Evolutionary conservation across 2,329 filamentous ascomycete genomes (phyloP), one percentile per base, ranked within the genome.

Genomic region (Lojkania enalia): DNA sequence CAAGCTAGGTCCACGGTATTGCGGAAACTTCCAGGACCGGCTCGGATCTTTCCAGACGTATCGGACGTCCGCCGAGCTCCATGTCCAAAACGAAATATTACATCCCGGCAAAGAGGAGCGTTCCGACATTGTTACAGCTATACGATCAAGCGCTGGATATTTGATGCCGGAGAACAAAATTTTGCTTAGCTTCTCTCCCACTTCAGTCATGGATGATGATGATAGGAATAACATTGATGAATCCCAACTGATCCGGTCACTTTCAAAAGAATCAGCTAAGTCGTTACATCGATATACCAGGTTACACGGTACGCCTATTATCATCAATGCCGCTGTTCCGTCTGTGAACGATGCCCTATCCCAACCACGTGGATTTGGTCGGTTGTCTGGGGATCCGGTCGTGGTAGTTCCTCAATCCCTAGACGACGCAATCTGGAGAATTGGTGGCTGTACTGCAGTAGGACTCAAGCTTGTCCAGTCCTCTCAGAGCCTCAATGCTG

Each of bases 31-130:
- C 58, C 94, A 99, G 70, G 94, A 99, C 63, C 94, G 90, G 57
- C 79, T 99, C 12, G 94, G 95, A 4, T 92, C 90, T 1, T 95
- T 99, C 61, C 90, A 97, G 64, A 99, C 95, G 0, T 99, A 99
- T 64, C 84, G 88, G 59, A 92, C 94, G 5, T 97, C 94, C 1
- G 92, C 94, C 5, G 85, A 88, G 42, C 75, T 99, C 29, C 94
- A 95, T 47, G 79, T 96, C 41, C 86, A 92, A 35, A 97, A 97
- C 59, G 94, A 99, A 63, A 83, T 90, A 39, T 78, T 95, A 27
- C 88, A 95, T 68, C 86, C 89, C 1, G 91, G 90, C 11, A 95
- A 90, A 63, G 90, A 95, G 54, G 90, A 95, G 49, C 84, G 82
- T 38, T 97, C 94, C 1, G 92, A 97, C 57, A 96, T 99, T 39